Evolutionary conservation across 371 early-diverging fungal genomes (phyloP), one percentile per base, ranked within the genome.

Genomic region (Batkoa obscura): DNA sequence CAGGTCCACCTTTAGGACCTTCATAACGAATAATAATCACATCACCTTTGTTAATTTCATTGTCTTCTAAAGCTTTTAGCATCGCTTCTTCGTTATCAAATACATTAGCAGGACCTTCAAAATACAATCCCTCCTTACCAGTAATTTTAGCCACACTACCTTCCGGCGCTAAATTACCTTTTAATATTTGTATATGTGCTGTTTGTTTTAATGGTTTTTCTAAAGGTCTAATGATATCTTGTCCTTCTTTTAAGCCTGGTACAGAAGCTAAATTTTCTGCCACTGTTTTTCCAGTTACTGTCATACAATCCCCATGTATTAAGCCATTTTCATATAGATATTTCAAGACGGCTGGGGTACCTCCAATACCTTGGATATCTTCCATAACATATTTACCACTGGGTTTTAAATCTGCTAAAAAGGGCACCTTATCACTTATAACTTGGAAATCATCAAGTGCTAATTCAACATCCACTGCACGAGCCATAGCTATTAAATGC

Each of bases 141-240:
- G 97, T 96, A 66, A 96, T 96, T 72, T 96, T 96, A 54, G 97
- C 97, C 42, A 96, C 94, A 15, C 88, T 78, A n/a, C 94, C 92
- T 60, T 86, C 84, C 35, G 97, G 94, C 9, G 97, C 92, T n/a
- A 97, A 75, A 67, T 90, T 92, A 63, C 97, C 97, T 51, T 74
- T 68, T 57, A 97, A 69, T 50, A 92, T 90, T 67, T 87, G 88
- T 61, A 97, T 74, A 64, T 97, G 97, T 15, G 95, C 97, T 32
- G 83, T 75, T 0, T 76, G 35, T 71, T 94, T 97, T 75, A 97
- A 89, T 32, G 97, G 97, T 45, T 80, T 72, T 12, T 72, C 68
- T n/a, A 87, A 63, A 12, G 94, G 87, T 38, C 70, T 72, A 62
- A 97, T 90, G 60, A 97, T 76, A 57, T 88, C 78, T 68, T 96